Base-by-base conservation (phyloP, 2,329 filamentous ascomycete genomes). In the Aspergillus melleus region DNA sequence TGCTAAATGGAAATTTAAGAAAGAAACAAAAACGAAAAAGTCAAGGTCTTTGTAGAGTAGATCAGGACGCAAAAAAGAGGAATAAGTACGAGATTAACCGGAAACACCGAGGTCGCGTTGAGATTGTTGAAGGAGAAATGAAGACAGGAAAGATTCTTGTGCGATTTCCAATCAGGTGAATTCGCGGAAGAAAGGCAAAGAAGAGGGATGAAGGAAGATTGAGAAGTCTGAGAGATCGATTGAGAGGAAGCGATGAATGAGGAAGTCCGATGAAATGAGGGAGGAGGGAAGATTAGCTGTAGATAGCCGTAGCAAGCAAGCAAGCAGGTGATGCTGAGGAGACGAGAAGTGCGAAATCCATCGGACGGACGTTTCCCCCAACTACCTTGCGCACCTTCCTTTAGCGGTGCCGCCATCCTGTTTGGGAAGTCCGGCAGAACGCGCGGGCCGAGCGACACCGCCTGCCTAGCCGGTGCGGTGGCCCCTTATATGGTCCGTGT, bases 111-210 rank as follows among this genome's bases (percentile, higher is more conserved):
- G 20, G 42, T 29, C 50, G 22, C 29, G 52, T 47, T 22, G 49
- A 29, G 57, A 44, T n/a, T 12, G 14, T 29, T 52, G 30, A 42
- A 47, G 46, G 29, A 19, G 47, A 29, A 47, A 44, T 19, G 39
- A 46, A 62, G 56, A 61, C 59, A 57, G 55, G 55, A 64, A 59
- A 68, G 62, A 64, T 64, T 70, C 66, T 64, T 72, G 69, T 72
- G 70, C 64, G 70, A 64, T 65, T 66, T 64, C 55, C 57, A 63
- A 61, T 64, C 55, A 61, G 57, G 60, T 55, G 52, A 64, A 54
- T 62, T 63, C 64, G 60, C 62, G 60, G 65, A 61, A 60, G 19
- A 44, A 54, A 26, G 22, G 36, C 20, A n/a, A 42, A n/a, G 29
- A 11, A 44, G 19, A 44, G 54, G 62, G 57, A 64, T 14, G 30